phyloP scores from a whole-genome alignment of 2,329 filamentous ascomycete genomes.

The Fusarium globosum region DNA sequence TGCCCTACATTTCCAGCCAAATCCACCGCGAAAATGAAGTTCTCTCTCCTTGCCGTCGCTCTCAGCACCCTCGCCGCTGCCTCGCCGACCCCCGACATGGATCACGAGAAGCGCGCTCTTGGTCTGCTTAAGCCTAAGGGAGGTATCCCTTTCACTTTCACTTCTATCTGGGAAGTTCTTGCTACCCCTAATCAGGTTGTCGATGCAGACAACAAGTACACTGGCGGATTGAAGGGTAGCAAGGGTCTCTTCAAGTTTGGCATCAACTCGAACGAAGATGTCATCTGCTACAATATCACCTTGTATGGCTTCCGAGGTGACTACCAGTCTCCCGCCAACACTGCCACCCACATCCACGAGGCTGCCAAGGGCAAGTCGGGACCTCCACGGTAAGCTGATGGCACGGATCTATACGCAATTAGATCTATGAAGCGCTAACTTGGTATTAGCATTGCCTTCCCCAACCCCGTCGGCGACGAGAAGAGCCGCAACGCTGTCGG shows the following conservation, averaged over 20 bases:
- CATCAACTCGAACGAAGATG: constrained; percentile 59
- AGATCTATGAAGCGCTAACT: neutral
- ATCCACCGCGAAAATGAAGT: constrained; percentile 40
- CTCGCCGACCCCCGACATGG: constrained; percentile 37
- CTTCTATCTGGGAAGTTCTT: constrained; percentile 59
- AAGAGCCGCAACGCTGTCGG: constrained; percentile 53
- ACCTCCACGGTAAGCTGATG: constrained; percentile 56
- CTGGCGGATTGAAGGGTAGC: constrained; percentile 57
- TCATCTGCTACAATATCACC: constrained; percentile 63
- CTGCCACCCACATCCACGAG: constrained; percentile 67
- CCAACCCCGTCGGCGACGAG: constrained; percentile 57
- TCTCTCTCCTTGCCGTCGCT: constrained; percentile 34
- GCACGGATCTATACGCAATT: neutral
- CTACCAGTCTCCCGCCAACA: constrained; percentile 61
- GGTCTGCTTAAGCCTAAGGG: constrained; percentile 33
- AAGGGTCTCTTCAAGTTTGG: constrained; percentile 63
- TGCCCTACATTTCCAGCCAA: neutral
- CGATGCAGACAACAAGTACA: constrained; percentile 51
- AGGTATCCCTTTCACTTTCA: constrained; percentile 54
- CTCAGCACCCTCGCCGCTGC: constrained; percentile 39
- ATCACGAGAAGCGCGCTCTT: constrained; percentile 34
- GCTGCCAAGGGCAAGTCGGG: constrained; percentile 57
- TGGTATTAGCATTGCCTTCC: constrained; percentile 56
- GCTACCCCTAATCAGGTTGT: constrained; percentile 63
- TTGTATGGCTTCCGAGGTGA: constrained; percentile 60